Conservation (phyloP, 2,329 filamentous ascomycete species). For the Podosphaera xanthii region DNA sequence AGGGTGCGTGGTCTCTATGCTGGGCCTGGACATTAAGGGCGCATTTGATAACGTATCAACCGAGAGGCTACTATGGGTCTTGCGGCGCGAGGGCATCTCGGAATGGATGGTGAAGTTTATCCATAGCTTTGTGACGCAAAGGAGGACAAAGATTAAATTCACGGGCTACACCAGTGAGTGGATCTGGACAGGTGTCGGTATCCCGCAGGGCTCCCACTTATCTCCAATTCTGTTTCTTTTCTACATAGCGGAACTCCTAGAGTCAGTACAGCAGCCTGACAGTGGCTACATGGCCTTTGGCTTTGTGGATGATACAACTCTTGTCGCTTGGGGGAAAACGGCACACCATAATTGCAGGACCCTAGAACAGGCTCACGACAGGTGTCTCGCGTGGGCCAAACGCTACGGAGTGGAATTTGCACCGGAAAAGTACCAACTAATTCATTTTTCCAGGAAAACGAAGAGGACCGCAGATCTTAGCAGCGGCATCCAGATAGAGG, state of each 20-base stretch:
- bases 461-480: neutral
- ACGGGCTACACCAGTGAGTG: neutral
- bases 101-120: neutral
- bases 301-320: neutral
- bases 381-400: neutral
- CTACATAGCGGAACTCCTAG: neutral
- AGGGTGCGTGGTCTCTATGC: neutral
- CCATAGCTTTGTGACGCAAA: neutral
- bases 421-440: neutral
- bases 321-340: neutral
- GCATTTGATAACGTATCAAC: neutral
- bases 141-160: neutral
- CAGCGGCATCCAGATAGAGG: neutral
- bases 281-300: neutral
- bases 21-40: neutral
- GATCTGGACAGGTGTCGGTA: neutral
- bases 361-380: neutral
- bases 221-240: neutral
- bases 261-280: neutral
- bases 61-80: neutral
- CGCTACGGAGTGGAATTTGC: neutral
- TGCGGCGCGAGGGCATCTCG: neutral
- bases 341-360: neutral
- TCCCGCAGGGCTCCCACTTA: neutral
- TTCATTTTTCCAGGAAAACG: neutral